Evolutionary conservation across 352 stramenopile species (phyloP).

Genomic region (Globisporangium cederbergense): DNA sequence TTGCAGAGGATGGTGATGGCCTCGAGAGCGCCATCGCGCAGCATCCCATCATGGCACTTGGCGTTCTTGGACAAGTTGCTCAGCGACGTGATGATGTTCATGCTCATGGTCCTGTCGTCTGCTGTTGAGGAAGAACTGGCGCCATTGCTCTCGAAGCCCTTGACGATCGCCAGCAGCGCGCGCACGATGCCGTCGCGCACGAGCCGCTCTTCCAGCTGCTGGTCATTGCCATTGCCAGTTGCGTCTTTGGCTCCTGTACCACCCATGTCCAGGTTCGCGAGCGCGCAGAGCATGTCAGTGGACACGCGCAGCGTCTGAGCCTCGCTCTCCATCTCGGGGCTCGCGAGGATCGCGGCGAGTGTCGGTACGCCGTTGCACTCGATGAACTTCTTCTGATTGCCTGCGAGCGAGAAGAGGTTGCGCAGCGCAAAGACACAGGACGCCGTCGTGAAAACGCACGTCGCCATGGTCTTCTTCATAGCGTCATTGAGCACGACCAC

Average conservation of each 20-base stretch:
- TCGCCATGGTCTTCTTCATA: conserved; percentile 59
- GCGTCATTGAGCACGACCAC: conserved; percentile 56
- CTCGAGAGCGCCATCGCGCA: conserved; percentile 70
- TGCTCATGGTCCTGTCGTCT: conserved; percentile 34
- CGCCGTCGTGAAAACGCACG: conserved; percentile 51
- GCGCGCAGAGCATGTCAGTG: conserved; percentile 64
- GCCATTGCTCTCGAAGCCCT: conserved; percentile 24
- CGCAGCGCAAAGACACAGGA: conserved; percentile 67
- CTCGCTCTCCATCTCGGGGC: conserved; percentile 44
- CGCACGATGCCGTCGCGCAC: conserved; percentile 72
- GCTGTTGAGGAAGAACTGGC: conserved; percentile 17
- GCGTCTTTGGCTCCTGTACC: not conserved
- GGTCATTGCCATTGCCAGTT: conserved; percentile 5
- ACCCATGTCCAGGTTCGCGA: conserved; percentile 42
- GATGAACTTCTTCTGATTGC: conserved; percentile 69
- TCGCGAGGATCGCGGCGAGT: conserved; percentile 53
- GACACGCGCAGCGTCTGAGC: conserved; percentile 41
- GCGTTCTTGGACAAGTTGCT: conserved; percentile 61
- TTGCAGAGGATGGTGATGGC: conserved; percentile 41
- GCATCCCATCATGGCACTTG: conserved; percentile 67
- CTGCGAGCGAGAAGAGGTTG: conserved; percentile 56
- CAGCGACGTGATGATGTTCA: conserved; percentile 66
- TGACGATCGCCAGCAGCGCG: conserved; percentile 58
- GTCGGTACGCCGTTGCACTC: conserved; percentile 58
- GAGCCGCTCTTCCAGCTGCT: conserved; percentile 54